These are phyloP conservation scores for Protomyces lactucae-debilis DNA, from an alignment of 1,139 yeast genomes.

Conservation along the genomic window DNA sequence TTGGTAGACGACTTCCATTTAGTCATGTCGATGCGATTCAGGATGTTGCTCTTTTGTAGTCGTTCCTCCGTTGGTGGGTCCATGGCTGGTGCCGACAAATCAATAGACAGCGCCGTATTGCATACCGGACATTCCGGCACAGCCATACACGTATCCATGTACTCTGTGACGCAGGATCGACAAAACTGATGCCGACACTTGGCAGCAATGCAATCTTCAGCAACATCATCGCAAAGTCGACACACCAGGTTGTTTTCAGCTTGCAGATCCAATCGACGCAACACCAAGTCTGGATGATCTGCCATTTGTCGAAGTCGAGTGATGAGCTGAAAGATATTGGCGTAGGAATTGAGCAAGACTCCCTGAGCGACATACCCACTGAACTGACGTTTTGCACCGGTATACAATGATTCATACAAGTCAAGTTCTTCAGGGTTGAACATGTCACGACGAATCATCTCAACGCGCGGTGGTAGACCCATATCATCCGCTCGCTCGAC, in stretches of 20 bases:
- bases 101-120: conserved; percentile 86
- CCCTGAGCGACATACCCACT: conserved; percentile 87
- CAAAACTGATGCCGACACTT: conserved; percentile 92
- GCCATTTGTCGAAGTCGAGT: conserved; percentile 97
- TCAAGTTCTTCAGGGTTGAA: conserved; percentile 95
- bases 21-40: conserved; percentile 77
- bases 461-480: conserved; percentile 92
- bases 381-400: conserved; percentile 80
- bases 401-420: conserved; percentile 76
- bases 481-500: conserved; percentile 94
- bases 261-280: conserved; percentile 43
- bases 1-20: conserved; percentile 93
- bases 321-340: conserved; percentile 89
- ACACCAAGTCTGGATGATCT: conserved; percentile 93
- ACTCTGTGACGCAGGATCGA: conserved; percentile 80
- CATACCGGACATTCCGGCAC: conserved; percentile 89
- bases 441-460: conserved; percentile 74
- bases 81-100: conserved; percentile 77
- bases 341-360: conserved; percentile 89
- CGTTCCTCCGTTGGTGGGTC: conserved; percentile 62
- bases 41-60: conserved; percentile 74
- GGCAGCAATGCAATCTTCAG: conserved; percentile 93
- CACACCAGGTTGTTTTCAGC: conserved; percentile 69
- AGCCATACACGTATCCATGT: conserved; percentile 62
- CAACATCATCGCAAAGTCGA: conserved; percentile 92